Percentiles rank a stretch among this genome's conserved stretches.
These are phyloP conservation scores for Alternaria sp. DNA, from an alignment of 2,329 filamentous ascomycete species.

Conservation along the genomic window DNA sequence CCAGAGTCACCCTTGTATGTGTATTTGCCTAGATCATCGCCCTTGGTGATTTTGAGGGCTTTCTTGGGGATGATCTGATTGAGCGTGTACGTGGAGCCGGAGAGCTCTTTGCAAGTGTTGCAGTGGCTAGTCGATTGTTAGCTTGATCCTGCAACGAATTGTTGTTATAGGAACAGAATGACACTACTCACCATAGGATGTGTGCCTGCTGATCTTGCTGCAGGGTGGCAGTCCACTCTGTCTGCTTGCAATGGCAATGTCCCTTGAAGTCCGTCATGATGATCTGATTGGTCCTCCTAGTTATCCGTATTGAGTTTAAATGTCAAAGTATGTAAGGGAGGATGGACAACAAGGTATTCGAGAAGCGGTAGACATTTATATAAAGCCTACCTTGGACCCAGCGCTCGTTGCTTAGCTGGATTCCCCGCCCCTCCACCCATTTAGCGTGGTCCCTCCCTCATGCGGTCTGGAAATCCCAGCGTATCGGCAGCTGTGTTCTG, in stretches of 20 bases:
- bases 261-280: conserved; percentile 57
- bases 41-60: conserved; percentile 60
- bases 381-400: not conserved
- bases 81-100: conserved; percentile 59
- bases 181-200: conserved; percentile 52
- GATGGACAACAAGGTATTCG: conserved; percentile 19
- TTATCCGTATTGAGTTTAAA: not conserved
- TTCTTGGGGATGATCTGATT: conserved; percentile 61
- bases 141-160: not conserved
- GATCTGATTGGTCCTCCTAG: conserved; percentile 3
- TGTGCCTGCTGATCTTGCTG: conserved; percentile 53
- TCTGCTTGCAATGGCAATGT: conserved; percentile 63
- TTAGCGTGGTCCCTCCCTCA: not conserved
- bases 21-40: conserved; percentile 57
- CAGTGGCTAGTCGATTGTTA: conserved; percentile 55
- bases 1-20: conserved; percentile 64
- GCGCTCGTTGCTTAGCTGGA: not conserved
- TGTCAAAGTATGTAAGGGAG: not conserved
- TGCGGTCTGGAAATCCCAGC: not conserved
- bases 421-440: not conserved
- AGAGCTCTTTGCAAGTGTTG: conserved; percentile 62
- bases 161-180: not conserved
- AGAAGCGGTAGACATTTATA: conserved; percentile 1
- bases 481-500: conserved; percentile 1
- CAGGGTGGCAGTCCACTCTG: conserved; percentile 59